Conservation (phyloP, 441 rosid species). For the Isatis lusitanica region DNA sequence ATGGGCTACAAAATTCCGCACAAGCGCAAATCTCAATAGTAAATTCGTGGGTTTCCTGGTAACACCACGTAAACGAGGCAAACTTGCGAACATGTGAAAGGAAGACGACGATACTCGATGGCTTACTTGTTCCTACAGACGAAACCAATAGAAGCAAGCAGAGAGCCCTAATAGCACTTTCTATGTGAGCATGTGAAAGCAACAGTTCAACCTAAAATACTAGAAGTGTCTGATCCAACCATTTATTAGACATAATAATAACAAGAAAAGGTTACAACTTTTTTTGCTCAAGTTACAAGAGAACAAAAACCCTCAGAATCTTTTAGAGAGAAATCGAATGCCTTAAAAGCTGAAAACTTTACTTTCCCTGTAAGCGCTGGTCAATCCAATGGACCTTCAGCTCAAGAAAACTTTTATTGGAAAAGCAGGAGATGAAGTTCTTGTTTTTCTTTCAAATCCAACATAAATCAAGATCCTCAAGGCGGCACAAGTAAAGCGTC, state of each 20-base stretch:
- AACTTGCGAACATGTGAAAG: conserved; percentile 28
- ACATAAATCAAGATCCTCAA: conserved; percentile 18
- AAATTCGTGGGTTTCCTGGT: neutral
- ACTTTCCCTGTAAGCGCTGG: neutral
- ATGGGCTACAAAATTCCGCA: conserved; percentile 5
- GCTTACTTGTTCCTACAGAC: neutral
- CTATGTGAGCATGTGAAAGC: neutral
- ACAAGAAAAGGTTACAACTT: conserved; percentile 23
- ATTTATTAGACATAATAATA: conserved; percentile 12
- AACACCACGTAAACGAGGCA: neutral
- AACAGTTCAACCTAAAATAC: neutral
- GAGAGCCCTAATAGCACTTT: neutral
- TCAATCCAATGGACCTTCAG: neutral
- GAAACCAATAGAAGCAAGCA: neutral
- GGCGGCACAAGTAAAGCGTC: neutral
- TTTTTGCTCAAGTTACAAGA: conserved; percentile 13
- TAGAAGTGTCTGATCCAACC: conserved; percentile 3
- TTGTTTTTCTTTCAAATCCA: conserved; percentile 20
- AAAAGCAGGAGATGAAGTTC: conserved; percentile 25
- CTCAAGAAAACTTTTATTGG: conserved; percentile 26
- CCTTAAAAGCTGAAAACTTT: conserved; percentile 13
- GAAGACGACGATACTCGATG: neutral
- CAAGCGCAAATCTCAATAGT: neutral
- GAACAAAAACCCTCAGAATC: conserved; percentile 18
- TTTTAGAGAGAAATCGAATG: conserved; percentile 30